phyloP scores from a whole-genome alignment of 2,329 filamentous ascomycete genomes.

The Phialocephala sp. region DNA sequence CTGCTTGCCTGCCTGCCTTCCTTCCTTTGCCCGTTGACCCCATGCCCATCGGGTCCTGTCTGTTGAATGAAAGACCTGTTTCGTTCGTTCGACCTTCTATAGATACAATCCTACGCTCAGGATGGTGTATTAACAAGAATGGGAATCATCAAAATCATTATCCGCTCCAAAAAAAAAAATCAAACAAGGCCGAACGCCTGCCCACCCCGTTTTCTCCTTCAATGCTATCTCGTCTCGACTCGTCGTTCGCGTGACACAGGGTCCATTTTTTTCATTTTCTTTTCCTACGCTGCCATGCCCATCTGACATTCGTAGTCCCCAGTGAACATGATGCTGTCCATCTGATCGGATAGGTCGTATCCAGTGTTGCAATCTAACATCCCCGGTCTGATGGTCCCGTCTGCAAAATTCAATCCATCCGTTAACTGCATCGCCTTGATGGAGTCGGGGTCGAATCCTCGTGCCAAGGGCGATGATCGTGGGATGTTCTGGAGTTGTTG shows the following conservation, averaged over 20 bases:
- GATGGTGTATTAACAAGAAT: slow-evolving; percentile 18
- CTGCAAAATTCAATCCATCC: slow-evolving; percentile 33
- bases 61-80: slow-evolving; percentile 5
- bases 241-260: neutral
- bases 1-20: too few species aligned
- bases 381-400: slow-evolving; percentile 28
- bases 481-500: slow-evolving; percentile 27
- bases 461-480: slow-evolving; percentile 25
- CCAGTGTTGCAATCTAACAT: slow-evolving; percentile 23
- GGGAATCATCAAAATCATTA: slow-evolving; percentile 16
- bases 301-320: slow-evolving; percentile 27
- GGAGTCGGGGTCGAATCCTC: slow-evolving; percentile 26
- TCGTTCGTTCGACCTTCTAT: slow-evolving; percentile 2
- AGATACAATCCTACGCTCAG: neutral
- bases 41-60: neutral
- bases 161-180: neutral
- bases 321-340: slow-evolving; percentile 26
- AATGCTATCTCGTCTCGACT: neutral
- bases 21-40: too few species aligned
- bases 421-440: slow-evolving; percentile 33
- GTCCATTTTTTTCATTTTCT: neutral
- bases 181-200: neutral
- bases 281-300: slow-evolving; percentile 16
- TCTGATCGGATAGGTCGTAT: slow-evolving; percentile 18
- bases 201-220: neutral